Evolutionary conservation across 2,329 filamentous ascomycete genomes (phyloP).

Genomic region (Camillea tinctor): DNA sequence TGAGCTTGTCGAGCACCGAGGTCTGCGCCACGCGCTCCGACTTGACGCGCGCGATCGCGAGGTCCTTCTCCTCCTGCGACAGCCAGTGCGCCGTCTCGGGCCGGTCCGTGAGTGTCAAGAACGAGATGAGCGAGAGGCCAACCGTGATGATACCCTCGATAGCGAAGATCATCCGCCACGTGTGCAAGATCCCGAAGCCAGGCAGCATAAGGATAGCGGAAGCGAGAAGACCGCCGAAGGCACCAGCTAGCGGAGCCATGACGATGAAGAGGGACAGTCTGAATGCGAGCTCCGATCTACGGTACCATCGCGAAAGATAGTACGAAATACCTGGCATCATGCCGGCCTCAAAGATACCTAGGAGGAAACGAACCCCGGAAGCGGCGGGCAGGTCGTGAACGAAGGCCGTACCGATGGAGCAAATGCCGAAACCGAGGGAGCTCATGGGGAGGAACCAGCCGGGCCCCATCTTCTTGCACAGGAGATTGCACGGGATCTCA

Average conservation of each 20-base stretch:
- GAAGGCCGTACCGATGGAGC: constrained; percentile 65
- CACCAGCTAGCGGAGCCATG: constrained; percentile 67
- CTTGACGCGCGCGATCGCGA: constrained; percentile 66
- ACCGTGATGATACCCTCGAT: constrained; percentile 51
- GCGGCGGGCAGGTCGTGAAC: constrained; percentile 51
- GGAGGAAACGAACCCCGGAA: constrained; percentile 64
- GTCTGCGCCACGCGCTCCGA: constrained; percentile 64
- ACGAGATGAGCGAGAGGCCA: constrained; percentile 57
- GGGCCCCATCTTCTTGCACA: constrained; percentile 69
- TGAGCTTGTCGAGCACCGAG: constrained; percentile 62
- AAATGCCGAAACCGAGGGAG: constrained; percentile 61
- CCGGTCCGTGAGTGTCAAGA: constrained; percentile 65
- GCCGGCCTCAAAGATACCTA: constrained; percentile 70
- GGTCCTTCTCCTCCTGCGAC: constrained; percentile 60
- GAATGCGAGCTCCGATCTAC: constrained; percentile 66
- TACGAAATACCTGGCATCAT: constrained; percentile 74
- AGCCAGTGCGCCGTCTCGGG: constrained; percentile 69
- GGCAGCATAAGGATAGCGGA: constrained; percentile 62
- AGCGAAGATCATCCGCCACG: constrained; percentile 33
- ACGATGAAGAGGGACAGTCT: constrained; percentile 68
- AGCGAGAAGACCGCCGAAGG: constrained; percentile 67
- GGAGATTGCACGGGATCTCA: constrained; percentile 67
- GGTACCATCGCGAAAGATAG: constrained; percentile 71
- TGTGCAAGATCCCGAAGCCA: constrained; percentile 40
- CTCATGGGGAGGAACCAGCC: constrained; percentile 68